These are phyloP conservation scores for Laburnicola sp. DNA, from an alignment of 2,329 filamentous ascomycete species.

Conservation along the genomic window DNA sequence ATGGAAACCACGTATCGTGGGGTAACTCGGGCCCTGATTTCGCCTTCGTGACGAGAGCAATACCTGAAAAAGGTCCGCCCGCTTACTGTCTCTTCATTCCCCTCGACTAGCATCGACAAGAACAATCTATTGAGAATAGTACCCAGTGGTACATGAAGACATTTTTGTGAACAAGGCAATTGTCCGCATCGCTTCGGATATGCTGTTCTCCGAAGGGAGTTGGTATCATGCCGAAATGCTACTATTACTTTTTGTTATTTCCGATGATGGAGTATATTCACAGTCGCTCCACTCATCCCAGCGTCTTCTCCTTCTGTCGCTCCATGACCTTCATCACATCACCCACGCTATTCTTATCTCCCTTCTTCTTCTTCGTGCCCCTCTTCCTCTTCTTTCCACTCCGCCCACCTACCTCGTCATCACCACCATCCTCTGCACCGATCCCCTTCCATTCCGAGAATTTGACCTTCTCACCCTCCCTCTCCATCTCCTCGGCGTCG, in stretches of 20 bases:
- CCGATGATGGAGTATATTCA: neutral
- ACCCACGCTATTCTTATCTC: constrained; percentile 74
- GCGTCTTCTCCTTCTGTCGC: constrained; percentile 53
- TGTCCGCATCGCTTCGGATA: too few species aligned
- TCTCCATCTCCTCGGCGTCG: constrained; percentile 81
- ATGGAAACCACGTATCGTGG: too few species aligned
- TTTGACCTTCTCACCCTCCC: constrained; percentile 62
- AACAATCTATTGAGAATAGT: too few species aligned
- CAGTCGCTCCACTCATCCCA: constrained; percentile 11
- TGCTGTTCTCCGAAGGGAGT: too few species aligned
- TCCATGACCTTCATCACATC: constrained; percentile 83
- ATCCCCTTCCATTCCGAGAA: constrained; percentile 63
- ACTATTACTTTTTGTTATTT: neutral
- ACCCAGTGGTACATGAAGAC: too few species aligned
- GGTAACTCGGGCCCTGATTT: too few species aligned
- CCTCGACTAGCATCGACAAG: too few species aligned
- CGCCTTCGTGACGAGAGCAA: too few species aligned
- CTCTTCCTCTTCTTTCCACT: constrained; percentile 68
- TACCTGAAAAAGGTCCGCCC: too few species aligned
- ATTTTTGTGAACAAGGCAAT: too few species aligned
- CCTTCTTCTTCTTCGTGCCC: constrained; percentile 74
- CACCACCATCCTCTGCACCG: constrained; percentile 58
- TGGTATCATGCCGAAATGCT: too few species aligned
- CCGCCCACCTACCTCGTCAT: constrained; percentile 49
- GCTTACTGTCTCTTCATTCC: too few species aligned